A percentile compares a stretch with the other conserved stretches of the same genome.
Conservation (phyloP, 1,284 basidiomycete genomes). For the Ustilago lituana region DNA sequence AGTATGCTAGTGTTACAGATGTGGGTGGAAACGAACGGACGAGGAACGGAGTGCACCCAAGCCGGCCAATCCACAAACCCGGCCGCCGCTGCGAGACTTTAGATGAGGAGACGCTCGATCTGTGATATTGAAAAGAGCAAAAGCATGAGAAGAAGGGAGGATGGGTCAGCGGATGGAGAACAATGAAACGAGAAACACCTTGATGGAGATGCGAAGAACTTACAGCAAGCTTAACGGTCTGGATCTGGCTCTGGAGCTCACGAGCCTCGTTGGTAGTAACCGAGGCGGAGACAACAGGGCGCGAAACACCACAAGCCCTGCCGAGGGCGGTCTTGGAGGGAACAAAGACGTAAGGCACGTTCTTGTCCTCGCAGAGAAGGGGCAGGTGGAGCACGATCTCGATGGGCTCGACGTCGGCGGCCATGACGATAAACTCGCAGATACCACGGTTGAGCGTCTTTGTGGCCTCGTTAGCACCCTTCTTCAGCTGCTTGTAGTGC, state of each 20-base stretch:
- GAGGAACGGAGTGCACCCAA: slow-evolving; percentile 5
- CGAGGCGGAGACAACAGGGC: slow-evolving; percentile 93
- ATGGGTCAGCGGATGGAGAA: slow-evolving; percentile 4
- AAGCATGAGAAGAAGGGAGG: not conserved
- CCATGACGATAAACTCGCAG: slow-evolving; percentile 97
- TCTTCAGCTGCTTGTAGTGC: slow-evolving; percentile 97
- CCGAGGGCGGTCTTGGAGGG: slow-evolving; percentile 94
- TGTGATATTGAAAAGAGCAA: slow-evolving; percentile 11
- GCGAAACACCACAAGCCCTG: slow-evolving; percentile 92
- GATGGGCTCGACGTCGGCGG: slow-evolving; percentile 88
- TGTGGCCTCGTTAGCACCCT: slow-evolving; percentile 93
- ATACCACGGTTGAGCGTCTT: slow-evolving; percentile 99
- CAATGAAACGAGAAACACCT: not conserved
- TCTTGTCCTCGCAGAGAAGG: slow-evolving; percentile 99
- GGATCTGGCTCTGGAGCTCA: slow-evolving; percentile 90
- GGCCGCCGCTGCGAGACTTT: slow-evolving; percentile 12
- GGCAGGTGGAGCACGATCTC: slow-evolving; percentile 98
- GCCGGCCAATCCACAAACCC: slow-evolving; percentile 3
- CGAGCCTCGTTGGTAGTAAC: slow-evolving; percentile 95
- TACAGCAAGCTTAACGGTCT: slow-evolving; percentile 76
- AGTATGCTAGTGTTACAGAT: slow-evolving; percentile 32
- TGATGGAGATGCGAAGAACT: slow-evolving; percentile 16
- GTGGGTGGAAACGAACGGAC: slow-evolving; percentile 6
- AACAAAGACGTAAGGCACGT: slow-evolving; percentile 95
- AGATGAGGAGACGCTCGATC: slow-evolving; percentile 65